Conservation (phyloP, 192 early-diverging fungal genomes). For the Coemansia sp. region DNA sequence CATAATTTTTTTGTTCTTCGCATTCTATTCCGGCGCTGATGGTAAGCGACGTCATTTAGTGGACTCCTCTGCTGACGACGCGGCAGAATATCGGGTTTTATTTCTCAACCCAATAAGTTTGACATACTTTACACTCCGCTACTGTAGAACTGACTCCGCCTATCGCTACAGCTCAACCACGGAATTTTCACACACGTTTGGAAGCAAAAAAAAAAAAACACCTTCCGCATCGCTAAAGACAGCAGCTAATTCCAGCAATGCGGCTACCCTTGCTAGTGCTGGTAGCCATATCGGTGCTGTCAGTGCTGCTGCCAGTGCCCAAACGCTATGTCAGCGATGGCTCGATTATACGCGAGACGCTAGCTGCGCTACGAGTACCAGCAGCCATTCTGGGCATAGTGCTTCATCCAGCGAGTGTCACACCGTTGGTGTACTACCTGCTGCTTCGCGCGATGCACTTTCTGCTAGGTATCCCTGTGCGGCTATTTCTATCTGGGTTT, state of each 20-base stretch:
- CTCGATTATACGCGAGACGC: slow-evolving; percentile 26
- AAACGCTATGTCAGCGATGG: slow-evolving; percentile 24
- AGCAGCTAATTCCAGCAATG: slow-evolving; percentile 21
- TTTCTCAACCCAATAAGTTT: background rate
- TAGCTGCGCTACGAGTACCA: slow-evolving; percentile 31
- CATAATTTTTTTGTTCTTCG: background rate
- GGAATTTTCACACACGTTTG: background rate
- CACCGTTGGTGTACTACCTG: slow-evolving; percentile 31
- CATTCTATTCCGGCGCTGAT: background rate
- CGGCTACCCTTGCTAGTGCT: slow-evolving; percentile 36
- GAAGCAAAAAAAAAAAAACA: background rate
- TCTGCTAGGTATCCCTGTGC: slow-evolving; percentile 37
- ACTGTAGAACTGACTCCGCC: background rate
- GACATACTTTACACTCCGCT: background rate
- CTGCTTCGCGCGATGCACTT: slow-evolving; percentile 24
- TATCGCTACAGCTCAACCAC: background rate
- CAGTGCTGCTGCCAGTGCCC: slow-evolving; percentile 43
- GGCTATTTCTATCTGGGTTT: slow-evolving; percentile 44
- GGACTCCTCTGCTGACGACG: background rate
- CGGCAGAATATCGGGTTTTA: background rate
- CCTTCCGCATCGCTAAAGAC: background rate
- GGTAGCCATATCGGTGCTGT: slow-evolving; percentile 25
- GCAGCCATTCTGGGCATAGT: slow-evolving; percentile 3
- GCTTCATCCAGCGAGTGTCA: slow-evolving; percentile 36
- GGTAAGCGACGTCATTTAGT: background rate